Percentiles rank a stretch among this genome's conserved stretches.
phyloP scores from a whole-genome alignment of 176 grass and related monocot species.

The Eremochloa ophiuroides region DNA sequence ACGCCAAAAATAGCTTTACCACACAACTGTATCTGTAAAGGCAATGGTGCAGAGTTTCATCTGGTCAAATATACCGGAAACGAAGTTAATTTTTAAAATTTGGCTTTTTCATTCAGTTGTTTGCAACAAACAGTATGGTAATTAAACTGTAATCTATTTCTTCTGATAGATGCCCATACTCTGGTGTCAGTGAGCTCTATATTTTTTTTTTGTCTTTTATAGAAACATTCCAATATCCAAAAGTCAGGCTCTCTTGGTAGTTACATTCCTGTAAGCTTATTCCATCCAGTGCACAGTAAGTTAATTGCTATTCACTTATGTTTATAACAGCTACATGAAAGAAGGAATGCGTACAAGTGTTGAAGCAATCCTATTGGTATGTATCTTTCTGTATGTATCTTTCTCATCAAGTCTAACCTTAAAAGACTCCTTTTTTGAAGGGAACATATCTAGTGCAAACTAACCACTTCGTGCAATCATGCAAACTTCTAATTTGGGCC shows the following conservation, averaged over 20 bases:
- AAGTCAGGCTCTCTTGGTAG: not conserved
- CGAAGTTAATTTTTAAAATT: not conserved
- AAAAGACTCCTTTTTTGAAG: not conserved
- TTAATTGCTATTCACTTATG: conserved; percentile 1
- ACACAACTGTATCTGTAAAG: not conserved
- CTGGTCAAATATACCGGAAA: not conserved
- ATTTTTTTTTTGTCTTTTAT: not conserved
- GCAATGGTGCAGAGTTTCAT: not conserved
- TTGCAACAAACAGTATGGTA: not conserved
- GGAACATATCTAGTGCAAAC: too few relatives aligned
- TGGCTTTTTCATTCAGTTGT: not conserved
- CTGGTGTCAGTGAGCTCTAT: not conserved
- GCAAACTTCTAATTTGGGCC: too few relatives aligned
- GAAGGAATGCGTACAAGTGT: conserved; percentile 98
- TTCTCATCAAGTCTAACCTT: not conserved
- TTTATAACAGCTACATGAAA: conserved; percentile 89
- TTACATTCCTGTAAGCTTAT: conserved; percentile 4
- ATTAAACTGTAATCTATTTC: not conserved
- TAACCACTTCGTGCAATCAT: too few relatives aligned
- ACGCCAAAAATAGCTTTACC: not conserved
- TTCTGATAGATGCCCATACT: not conserved
- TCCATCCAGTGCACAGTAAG: not conserved
- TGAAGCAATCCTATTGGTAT: conserved; percentile 91
- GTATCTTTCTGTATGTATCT: too few relatives aligned
- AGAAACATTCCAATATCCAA: not conserved